These are phyloP conservation scores for Pelagomonas calceolata DNA, from an alignment of 108 stramenopile genomes.

Conservation along the genomic window DNA sequence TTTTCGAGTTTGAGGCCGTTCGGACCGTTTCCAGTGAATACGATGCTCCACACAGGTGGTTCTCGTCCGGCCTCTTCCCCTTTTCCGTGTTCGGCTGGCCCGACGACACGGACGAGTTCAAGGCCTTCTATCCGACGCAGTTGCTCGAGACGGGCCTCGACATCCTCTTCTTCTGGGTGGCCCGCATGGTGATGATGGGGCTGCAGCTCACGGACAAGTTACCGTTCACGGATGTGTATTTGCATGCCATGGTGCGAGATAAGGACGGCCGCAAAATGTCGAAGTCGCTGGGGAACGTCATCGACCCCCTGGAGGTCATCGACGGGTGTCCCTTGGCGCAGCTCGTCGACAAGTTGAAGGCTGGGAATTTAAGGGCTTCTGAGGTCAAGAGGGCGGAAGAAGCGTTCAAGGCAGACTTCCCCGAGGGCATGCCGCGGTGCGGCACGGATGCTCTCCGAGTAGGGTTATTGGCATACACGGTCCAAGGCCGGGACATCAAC, in stretches of 20 bases:
- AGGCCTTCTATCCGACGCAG: conserved; percentile 97
- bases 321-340: conserved; percentile 74
- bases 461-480: conserved; percentile 92
- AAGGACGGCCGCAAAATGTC: conserved; percentile 99
- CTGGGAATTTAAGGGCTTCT: conserved; percentile 83
- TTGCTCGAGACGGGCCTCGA: conserved; percentile 96
- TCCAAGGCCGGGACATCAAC: conserved; percentile 94
- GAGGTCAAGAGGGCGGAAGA: conserved; percentile 89
- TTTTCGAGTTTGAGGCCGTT: too few species aligned
- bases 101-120: conserved; percentile 74
- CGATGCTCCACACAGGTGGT: too few species aligned
- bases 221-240: conserved; percentile 90
- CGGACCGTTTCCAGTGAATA: too few species aligned
- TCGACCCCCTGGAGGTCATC: conserved; percentile 96
- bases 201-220: conserved; percentile 88
- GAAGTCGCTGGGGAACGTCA: conserved; percentile 96
- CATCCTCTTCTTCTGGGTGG: conserved; percentile 99
- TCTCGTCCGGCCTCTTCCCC: conserved; percentile 93
- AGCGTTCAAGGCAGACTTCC: conserved; percentile 81
- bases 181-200: conserved; percentile 99
- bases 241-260: conserved; percentile 99
- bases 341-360: conserved; percentile 71
- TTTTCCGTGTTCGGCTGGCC: conserved; percentile 99
- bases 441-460: conserved; percentile 96
- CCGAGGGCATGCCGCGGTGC: conserved; percentile 95